Conservation (phyloP, 2,329 filamentous ascomycete genomes). For the Decorospora gaudefroyi region DNA sequence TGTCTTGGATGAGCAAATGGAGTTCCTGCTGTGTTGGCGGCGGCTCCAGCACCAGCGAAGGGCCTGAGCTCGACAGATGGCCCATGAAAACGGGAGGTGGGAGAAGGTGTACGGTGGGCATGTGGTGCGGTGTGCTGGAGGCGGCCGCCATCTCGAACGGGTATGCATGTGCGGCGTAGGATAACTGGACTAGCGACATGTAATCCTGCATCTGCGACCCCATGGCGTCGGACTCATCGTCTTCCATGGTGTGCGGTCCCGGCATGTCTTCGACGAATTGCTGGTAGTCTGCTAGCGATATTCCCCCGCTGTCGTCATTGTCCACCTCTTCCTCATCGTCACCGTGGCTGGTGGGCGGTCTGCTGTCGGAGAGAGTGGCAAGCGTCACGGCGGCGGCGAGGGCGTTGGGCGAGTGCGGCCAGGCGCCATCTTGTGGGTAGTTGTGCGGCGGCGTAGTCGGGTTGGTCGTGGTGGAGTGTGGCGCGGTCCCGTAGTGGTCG, state of each 20-base stretch:
- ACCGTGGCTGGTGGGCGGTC: conserved; percentile 34
- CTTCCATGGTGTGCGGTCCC: conserved; percentile 5
- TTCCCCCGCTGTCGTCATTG: conserved; percentile 33
- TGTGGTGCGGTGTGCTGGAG: conserved; percentile 16
- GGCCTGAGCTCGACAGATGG: conserved; percentile 23
- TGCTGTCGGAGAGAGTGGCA: conserved; percentile 37
- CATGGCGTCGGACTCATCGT: conserved; percentile 4
- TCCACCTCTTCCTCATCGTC: conserved; percentile 12
- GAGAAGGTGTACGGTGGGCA: conserved; percentile 19
- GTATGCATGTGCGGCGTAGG: conserved; percentile 10
- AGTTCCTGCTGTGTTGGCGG: conserved; percentile 33
- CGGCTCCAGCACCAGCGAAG: conserved; percentile 33
- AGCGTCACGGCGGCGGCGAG: conserved; percentile 36
- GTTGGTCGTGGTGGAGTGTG: conserved; percentile 20
- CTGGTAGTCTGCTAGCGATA: conserved; percentile 30
- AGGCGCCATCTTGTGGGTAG: conserved; percentile 9
- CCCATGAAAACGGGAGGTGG: conserved; percentile 15
- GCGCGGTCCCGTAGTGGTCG: conserved; percentile 16
- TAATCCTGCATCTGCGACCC: conserved; percentile 16
- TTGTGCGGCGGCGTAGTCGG: conserved; percentile 14
- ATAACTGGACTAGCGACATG: conserved; percentile 24
- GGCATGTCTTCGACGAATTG: conserved; percentile 16
- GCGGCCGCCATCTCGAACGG: conserved; percentile 12
- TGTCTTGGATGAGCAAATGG: conserved; percentile 37
- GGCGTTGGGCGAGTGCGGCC: conserved; percentile 26